Evolutionary conservation across 2,329 filamentous ascomycete genomes (phyloP).

Genomic region (Talaromyces sp.): DNA sequence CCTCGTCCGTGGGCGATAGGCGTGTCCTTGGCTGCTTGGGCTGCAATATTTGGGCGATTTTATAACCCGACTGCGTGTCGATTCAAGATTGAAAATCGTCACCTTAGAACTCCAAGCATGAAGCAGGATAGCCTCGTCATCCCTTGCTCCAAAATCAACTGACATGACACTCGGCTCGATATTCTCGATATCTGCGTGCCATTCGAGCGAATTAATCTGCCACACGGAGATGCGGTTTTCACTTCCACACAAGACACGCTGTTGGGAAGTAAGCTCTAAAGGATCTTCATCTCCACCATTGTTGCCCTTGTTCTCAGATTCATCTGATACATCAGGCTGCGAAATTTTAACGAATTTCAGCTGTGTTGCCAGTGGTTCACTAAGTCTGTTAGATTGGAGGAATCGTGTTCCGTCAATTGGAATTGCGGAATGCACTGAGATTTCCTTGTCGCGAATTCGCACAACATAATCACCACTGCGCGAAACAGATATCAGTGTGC

Average conservation of each 20-base stretch:
- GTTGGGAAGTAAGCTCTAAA: slow-evolving; percentile 16
- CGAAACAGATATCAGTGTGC: slow-evolving; percentile 15
- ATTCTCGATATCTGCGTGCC: slow-evolving; percentile 36
- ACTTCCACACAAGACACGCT: slow-evolving; percentile 29
- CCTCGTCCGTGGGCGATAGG: slow-evolving; percentile 34
- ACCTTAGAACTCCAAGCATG: slow-evolving; percentile 36
- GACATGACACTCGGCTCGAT: slow-evolving; percentile 29
- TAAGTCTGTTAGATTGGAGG: slow-evolving; percentile 25
- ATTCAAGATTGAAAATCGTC: slow-evolving; percentile 29
- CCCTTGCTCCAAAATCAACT: slow-evolving; percentile 32
- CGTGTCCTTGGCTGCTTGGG: slow-evolving; percentile 24
- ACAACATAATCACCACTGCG: slow-evolving; percentile 12
- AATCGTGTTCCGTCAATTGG: slow-evolving; percentile 24
- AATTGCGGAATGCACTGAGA: slow-evolving; percentile 26
- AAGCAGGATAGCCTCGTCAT: slow-evolving; percentile 34
- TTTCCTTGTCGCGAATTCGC: slow-evolving; percentile 20
- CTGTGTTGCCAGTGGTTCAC: slow-evolving; percentile 20
- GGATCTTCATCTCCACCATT: not conserved
- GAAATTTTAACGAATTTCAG: slow-evolving; percentile 28
- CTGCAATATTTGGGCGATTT: slow-evolving; percentile 36
- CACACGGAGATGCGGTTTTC: slow-evolving; percentile 30
- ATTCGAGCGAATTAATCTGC: slow-evolving; percentile 30
- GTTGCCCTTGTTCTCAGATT: not conserved
- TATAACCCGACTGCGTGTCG: slow-evolving; percentile 31
- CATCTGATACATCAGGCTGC: slow-evolving; percentile 5